phyloP scores from a whole-genome alignment of 768 basidiomycete species.

The Lyophyllum atratum region DNA sequence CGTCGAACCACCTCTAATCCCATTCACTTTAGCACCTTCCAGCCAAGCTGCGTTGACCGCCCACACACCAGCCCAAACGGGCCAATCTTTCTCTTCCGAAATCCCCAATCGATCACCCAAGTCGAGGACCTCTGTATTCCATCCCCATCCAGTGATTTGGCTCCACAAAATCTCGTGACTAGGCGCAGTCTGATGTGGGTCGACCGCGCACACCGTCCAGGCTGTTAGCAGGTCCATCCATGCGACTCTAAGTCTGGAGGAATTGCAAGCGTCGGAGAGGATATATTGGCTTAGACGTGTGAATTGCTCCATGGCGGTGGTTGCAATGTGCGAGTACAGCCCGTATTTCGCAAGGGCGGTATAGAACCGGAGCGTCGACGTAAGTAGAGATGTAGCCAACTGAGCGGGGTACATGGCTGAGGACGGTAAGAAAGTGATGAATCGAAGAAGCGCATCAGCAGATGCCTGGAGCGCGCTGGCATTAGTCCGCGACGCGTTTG shows the following conservation, averaged over 20 bases:
- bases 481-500: slow-evolving; percentile 65
- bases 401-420: slow-evolving; percentile 40
- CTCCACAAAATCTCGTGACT: slow-evolving; percentile 90
- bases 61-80: slow-evolving; percentile 54
- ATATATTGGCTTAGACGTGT: slow-evolving; percentile 49
- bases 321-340: slow-evolving; percentile 67
- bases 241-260: slow-evolving; percentile 38
- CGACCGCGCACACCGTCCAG: slow-evolving; percentile 85
- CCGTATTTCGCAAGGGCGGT: slow-evolving; percentile 74
- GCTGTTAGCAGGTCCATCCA: slow-evolving; percentile 64
- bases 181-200: slow-evolving; percentile 88
- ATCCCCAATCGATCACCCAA: slow-evolving; percentile 35
- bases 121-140: slow-evolving; percentile 60
- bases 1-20: slow-evolving; percentile 60
- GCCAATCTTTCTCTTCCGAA: slow-evolving; percentile 33
- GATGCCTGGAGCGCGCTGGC: slow-evolving; percentile 58
- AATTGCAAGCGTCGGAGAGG: slow-evolving; percentile 36
- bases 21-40: slow-evolving; percentile 77
- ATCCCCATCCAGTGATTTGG: slow-evolving; percentile 78
- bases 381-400: slow-evolving; percentile 51
- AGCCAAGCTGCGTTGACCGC: slow-evolving; percentile 65
- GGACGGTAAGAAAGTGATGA: slow-evolving; percentile 58
- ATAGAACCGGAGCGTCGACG: slow-evolving; percentile 65
- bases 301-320: slow-evolving; percentile 62
- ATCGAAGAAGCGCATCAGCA: slow-evolving; percentile 72